A percentile compares a stretch with the other conserved stretches of the same genome.
These are phyloP conservation scores for Incumbomyces delicatus DNA, from an alignment of 2,329 filamentous ascomycete genomes.

Conservation along the genomic window DNA sequence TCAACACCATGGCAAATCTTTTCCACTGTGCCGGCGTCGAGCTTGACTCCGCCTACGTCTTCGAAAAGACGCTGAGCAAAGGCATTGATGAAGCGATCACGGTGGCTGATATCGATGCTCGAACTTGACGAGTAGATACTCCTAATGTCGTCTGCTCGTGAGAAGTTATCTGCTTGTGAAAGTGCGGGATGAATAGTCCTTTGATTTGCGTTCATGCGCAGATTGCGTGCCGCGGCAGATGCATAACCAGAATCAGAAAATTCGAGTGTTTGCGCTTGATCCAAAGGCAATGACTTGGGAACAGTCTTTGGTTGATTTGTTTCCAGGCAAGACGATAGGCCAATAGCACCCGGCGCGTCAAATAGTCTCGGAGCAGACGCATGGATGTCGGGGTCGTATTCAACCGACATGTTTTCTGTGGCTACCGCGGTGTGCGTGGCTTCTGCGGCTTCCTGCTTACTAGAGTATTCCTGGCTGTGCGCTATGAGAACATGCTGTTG, in stretches of 20 bases:
- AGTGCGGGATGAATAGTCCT: too few species aligned
- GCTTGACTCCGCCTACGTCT: not conserved
- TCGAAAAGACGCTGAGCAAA: not conserved
- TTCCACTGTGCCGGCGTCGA: not conserved
- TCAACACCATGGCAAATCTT: not conserved
- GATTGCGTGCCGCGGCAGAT: not conserved
- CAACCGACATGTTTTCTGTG: not conserved
- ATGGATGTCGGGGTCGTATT: not conserved
- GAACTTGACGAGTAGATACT: not conserved
- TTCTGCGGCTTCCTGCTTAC: not conserved
- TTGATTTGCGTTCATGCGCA: not conserved
- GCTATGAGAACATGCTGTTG: slow-evolving; percentile 62
- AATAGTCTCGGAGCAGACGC: too few species aligned
- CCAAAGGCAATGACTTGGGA: not conserved
- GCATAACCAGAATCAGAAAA: not conserved
- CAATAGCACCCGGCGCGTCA: not conserved
- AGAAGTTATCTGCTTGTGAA: not conserved
- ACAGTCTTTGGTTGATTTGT: not conserved
- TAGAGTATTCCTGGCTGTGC: slow-evolving; percentile 35
- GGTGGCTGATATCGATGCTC: not conserved
- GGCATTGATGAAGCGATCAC: not conserved
- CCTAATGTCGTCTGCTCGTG: not conserved
- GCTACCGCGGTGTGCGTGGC: not conserved
- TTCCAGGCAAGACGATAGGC: not conserved
- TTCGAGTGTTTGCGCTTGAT: not conserved